Base-by-base conservation (phyloP, 2,329 filamentous ascomycete species). In the Akanthomyces lecanii region DNA sequence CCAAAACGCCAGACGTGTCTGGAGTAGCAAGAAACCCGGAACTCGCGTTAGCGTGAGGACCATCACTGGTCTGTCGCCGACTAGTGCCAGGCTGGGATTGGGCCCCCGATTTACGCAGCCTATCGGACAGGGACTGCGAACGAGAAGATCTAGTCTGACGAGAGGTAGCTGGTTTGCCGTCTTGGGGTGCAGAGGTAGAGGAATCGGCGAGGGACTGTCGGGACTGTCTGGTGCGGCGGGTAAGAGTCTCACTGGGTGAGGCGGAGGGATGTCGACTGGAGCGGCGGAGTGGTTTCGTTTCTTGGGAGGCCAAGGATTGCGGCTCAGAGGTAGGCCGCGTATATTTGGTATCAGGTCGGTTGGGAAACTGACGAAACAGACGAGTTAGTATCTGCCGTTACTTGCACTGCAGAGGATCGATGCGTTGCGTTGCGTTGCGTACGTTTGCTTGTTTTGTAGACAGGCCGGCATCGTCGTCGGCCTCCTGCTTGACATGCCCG, bases 21-120 rank as follows among this genome's bases (percentile, higher is more conserved):
- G 85, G 85, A 0, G 85, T 88, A 16, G 82, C 81, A 23, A 85
- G 77, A 66, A 81, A 71, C n/a, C 59, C 59, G 64, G 33, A 21
- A 33, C 18, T 56, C 3, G 51, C 18, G 30, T 44, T 40, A 14
- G 33, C 30, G 12, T 42, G 62, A 16, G 33, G 40, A 5, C 28
- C 63, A 51, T 62, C 65, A 50, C 61, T 62, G 62, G 40, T 50
- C 53, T 28, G 64, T 38, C 45, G 66, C 50, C 12, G 66, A 59
- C 33, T 55, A 56, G 18, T n/a, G 38, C n/a, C 30, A 1, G 50
- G 21, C n/a, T 60, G 62, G 14, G 51, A 23, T 21, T 54, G 56
- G 40, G 72, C 69, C 23, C 73, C 67, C 8, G 74, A 74, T 23
- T 73, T 72, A 21, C 75, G 72, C 18, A 75, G 69, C 58, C 74